Base-by-base conservation (phyloP, 148 eudicot species). In the Rhododendron molle region DNA sequence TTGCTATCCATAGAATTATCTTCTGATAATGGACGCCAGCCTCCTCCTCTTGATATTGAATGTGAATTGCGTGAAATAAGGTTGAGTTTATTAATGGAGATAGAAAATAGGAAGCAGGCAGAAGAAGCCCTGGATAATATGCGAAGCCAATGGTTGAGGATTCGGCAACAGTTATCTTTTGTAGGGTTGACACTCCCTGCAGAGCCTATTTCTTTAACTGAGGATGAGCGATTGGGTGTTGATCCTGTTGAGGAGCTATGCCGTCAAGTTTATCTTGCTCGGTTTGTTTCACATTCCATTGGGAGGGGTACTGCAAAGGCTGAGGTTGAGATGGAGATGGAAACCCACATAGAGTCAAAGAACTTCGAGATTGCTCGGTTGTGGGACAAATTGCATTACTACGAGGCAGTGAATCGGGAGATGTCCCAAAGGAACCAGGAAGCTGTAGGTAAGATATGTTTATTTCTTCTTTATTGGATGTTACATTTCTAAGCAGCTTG, bases 341-440 rank as follows among this genome's bases (percentile, higher is more conserved):
- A 93, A 88, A 93, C 93, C 78, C 96, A 91, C 81, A 46, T 97
- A 80, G 94, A 97, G 83, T 78, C 76, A n/a, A 97, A 97, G 92
- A 94, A 94, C 91, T 92, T 92, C 80, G 99, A 97, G 92, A 93
- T 97, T 58, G 93, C 98, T 90, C 93, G 98, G 83, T 87, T 95
- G 80, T 90, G 85, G 89, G 99, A 97, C 89, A 91, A 95, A 80
- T 87, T 95, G 88, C 95, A 90, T 83, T 97, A 97, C 86, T 95
- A 95, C 32, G 98, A 97, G 90, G 91, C 96, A 82, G 93, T 95
- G 92, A 97, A 97, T 88, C 90, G 87, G 83, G 99, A 97, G 89
- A 97, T 97, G 99, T 95, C 98, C 80, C 98, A 97, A 80, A 95
- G 98, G 90, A 97, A 97, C 86, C 99, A 95, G 90, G 99, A 97